These are phyloP conservation scores for Irpex sp. DNA, from an alignment of 1,284 basidiomycete genomes.

Conservation along the genomic window DNA sequence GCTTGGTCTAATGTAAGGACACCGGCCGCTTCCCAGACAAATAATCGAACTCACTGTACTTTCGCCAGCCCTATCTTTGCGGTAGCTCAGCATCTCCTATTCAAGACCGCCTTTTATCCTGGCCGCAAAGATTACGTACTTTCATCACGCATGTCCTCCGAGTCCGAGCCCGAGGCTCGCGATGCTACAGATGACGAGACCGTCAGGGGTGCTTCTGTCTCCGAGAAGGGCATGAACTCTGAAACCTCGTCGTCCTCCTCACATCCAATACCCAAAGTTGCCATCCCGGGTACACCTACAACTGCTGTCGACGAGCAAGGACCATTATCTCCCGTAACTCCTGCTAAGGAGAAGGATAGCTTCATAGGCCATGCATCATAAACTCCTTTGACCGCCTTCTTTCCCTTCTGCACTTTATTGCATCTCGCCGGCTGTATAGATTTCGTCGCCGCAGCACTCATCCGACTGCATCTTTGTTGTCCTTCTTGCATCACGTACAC, in stretches of 20 bases:
- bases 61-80: slow-evolving; percentile 24
- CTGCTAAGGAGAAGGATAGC: neutral
- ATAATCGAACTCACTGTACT: neutral
- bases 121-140: slow-evolving; percentile 1
- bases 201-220: neutral
- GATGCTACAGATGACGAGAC: neutral
- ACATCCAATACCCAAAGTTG: neutral
- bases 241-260: neutral
- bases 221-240: neutral
- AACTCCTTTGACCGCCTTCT: neutral
- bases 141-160: slow-evolving; percentile 2
- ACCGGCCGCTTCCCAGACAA: neutral
- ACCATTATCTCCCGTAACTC: neutral
- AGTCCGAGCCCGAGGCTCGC: neutral
- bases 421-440: neutral
- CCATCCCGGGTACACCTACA: neutral
- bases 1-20: slow-evolving; percentile 20
- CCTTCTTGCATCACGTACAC: neutral
- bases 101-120: slow-evolving; percentile 24
- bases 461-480: neutral
- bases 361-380: neutral
- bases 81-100: slow-evolving; percentile 26
- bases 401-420: neutral
- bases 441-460: too few species aligned
- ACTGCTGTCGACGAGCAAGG: neutral